A percentile compares a stretch with the other conserved stretches of the same genome.
Conservation (phyloP, 306 rosid species). For the Vicia faba region DNA sequence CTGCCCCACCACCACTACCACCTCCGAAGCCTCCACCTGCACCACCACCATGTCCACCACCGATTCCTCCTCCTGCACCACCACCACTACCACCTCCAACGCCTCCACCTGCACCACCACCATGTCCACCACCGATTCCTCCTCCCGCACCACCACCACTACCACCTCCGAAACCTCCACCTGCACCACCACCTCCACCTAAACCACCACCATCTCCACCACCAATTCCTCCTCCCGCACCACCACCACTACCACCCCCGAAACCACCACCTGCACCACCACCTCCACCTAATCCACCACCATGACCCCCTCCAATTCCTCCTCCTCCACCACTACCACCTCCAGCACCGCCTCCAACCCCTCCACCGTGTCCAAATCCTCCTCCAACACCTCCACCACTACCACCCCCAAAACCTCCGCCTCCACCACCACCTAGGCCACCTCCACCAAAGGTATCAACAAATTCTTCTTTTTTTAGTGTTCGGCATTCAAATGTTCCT, state of each 20-base stretch:
- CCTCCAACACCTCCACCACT: constrained; percentile 35
- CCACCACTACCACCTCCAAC: constrained; percentile 37
- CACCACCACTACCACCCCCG: not conserved
- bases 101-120: constrained; percentile 39
- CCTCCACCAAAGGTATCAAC: constrained; percentile 32
- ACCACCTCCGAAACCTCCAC: too few species aligned
- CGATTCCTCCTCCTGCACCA: constrained; percentile 41
- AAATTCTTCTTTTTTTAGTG: constrained; percentile 37
- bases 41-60: constrained; percentile 27
- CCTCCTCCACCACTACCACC: constrained; percentile 1
- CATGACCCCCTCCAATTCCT: not conserved
- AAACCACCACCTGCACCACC: too few species aligned
- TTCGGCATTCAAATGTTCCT: constrained; percentile 54
- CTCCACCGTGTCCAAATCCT: constrained; percentile 31
- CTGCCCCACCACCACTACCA: constrained; percentile 13
- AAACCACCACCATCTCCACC: not conserved
- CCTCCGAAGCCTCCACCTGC: constrained; percentile 42
- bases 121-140: not conserved
- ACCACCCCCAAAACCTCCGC: constrained; percentile 34
- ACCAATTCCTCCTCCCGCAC: not conserved
- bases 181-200: not conserved
- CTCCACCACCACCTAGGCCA: constrained; percentile 33
- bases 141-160: not conserved
- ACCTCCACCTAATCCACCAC: not conserved
- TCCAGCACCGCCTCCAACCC: constrained; percentile 39